These are phyloP conservation scores for Neurospora discreta DNA, from an alignment of 495 filamentous ascomycete species.

Conservation along the genomic window DNA sequence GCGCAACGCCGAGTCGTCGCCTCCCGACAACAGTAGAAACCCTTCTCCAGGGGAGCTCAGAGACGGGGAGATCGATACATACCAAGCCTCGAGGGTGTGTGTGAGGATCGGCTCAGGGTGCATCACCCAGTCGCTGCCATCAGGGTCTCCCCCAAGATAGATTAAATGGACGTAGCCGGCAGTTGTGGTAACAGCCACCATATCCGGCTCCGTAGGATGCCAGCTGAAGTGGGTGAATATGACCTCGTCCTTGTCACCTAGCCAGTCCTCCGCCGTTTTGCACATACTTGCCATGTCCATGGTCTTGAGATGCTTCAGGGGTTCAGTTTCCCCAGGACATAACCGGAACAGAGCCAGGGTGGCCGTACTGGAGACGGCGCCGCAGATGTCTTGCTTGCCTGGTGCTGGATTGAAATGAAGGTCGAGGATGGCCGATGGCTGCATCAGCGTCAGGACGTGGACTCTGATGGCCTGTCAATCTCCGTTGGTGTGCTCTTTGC, in stretches of 20 bases:
- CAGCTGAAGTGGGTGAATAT: conserved; percentile 65
- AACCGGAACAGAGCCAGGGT: conserved; percentile 52
- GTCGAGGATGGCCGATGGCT: conserved; percentile 69
- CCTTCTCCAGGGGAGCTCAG: background rate
- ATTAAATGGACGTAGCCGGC: conserved; percentile 49
- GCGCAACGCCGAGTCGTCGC: conserved; percentile 50
- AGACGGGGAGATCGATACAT: conserved; percentile 39
- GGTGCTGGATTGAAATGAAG: conserved; percentile 61
- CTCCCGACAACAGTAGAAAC: conserved; percentile 48
- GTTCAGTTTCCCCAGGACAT: conserved; percentile 10
- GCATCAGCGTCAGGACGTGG: conserved; percentile 37
- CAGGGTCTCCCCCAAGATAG: conserved; percentile 9
- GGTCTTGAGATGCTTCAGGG: conserved; percentile 22
- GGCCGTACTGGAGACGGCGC: conserved; percentile 63
- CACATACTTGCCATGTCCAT: conserved; percentile 16
- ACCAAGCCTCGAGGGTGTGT: conserved; percentile 57
- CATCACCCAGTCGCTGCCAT: conserved; percentile 13
- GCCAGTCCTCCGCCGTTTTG: conserved; percentile 1
- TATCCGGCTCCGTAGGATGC: conserved; percentile 40
- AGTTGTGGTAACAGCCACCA: conserved; percentile 58
- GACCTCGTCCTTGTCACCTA: conserved; percentile 22
- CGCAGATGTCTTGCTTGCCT: conserved; percentile 42
- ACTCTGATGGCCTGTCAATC: conserved; percentile 18
- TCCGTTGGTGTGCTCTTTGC: conserved; percentile 4
- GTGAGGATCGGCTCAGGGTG: conserved; percentile 22